These are phyloP conservation scores for Yarrowia sp. DNA, from an alignment of 805 yeast species.

Conservation along the genomic window DNA sequence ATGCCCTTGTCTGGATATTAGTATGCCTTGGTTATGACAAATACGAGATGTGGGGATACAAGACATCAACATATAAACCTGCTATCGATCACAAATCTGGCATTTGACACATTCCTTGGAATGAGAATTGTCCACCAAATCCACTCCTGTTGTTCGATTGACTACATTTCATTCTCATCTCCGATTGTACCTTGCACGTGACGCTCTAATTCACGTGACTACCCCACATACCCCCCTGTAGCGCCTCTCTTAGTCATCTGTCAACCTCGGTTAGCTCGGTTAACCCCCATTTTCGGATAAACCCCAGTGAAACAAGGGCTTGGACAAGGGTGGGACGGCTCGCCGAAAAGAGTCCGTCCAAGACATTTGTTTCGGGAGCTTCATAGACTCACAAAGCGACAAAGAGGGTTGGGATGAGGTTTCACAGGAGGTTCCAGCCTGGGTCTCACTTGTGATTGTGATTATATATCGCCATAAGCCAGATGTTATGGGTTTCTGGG, in stretches of 20 bases:
- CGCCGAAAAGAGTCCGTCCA: background rate
- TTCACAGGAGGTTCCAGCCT: background rate
- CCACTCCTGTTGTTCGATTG: too few species aligned
- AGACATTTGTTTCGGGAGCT: conserved; percentile 9
- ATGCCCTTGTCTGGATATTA: too few species aligned
- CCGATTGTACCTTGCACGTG: too few species aligned
- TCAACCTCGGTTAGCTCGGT: background rate
- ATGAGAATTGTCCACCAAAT: too few species aligned
- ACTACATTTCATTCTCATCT: too few species aligned
- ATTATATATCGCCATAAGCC: conserved; percentile 1
- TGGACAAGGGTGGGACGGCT: background rate
- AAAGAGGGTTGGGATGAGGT: background rate
- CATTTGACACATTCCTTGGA: too few species aligned
- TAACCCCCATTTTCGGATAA: background rate
- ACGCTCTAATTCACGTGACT: background rate
- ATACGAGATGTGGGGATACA: too few species aligned
- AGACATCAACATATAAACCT: too few species aligned
- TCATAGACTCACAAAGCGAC: background rate
- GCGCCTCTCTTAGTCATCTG: too few species aligned
- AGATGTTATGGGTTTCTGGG: background rate
- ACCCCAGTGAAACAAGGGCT: conserved; percentile 4
- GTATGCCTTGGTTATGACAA: too few species aligned
- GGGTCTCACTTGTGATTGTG: background rate
- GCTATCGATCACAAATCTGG: too few species aligned
- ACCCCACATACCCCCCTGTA: background rate